Evolutionary conservation across 257 asterid genomes (phyloP).

Genomic region (Ilex asprella): DNA sequence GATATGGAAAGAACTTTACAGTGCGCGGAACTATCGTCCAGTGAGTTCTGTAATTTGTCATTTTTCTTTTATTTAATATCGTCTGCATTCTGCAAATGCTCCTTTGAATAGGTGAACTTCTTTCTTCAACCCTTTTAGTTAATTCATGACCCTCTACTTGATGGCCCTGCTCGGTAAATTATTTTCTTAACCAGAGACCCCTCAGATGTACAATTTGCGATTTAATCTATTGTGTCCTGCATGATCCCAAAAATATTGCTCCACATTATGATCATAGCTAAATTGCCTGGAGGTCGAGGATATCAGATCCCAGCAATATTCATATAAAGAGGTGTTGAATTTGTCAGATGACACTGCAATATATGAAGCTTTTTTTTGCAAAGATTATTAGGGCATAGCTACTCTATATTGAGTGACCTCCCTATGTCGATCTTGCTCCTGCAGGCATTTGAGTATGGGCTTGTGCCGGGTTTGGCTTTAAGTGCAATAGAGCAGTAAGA

Average conservation of each 20-base stretch:
- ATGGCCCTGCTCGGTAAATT: not conserved
- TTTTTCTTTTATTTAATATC: not conserved
- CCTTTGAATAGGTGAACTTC: not conserved
- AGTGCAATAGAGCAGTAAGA: slow-evolving; percentile 88
- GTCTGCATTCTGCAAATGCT: not conserved
- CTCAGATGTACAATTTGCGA: not conserved
- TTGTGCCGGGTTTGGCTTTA: slow-evolving; percentile 77
- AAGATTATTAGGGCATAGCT: not conserved
- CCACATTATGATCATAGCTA: not conserved
- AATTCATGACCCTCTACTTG: not conserved
- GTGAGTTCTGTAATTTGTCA: slow-evolving; percentile 39
- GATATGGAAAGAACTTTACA: slow-evolving; percentile 87
- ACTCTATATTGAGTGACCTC: not conserved
- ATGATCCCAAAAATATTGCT: not conserved
- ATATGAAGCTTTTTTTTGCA: not conserved
- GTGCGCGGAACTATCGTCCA: slow-evolving; percentile 92
- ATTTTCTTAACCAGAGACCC: not conserved
- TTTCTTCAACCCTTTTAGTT: not conserved
- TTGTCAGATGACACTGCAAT: not conserved
- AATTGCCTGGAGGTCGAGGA: no score
- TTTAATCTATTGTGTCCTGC: not conserved
- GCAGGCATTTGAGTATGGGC: slow-evolving; percentile 95
- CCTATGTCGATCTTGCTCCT: slow-evolving; percentile 15
- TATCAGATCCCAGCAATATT: no score
- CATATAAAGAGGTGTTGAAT: no score